Evolutionary conservation across 768 basidiomycete genomes (phyloP).

Genomic region (Jaapia argillacea): DNA sequence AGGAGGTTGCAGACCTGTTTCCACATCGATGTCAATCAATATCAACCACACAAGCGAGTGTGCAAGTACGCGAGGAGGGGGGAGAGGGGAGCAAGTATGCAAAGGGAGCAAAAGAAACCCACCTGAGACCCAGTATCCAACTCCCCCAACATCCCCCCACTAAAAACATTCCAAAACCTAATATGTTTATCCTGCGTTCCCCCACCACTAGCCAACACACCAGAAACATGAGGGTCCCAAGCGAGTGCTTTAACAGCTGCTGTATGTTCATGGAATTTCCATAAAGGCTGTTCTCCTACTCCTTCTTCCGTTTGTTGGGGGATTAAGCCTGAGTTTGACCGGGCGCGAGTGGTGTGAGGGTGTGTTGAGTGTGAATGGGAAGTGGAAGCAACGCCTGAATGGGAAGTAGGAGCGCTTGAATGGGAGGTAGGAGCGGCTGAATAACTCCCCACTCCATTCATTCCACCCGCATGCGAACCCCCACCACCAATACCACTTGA

Average conservation of each 20-base stretch:
- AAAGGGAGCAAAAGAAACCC: constrained; percentile 10
- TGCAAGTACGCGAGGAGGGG: too few relatives aligned
- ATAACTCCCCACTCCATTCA: constrained; percentile 17
- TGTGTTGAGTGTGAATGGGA: too few relatives aligned
- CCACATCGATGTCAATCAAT: not conserved
- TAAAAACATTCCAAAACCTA: constrained; percentile 91
- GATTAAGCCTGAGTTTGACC: too few relatives aligned
- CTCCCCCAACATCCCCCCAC: constrained; percentile 76
- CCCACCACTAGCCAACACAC: constrained; percentile 88
- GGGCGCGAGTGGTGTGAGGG: too few relatives aligned
- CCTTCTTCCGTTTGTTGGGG: constrained; percentile 22
- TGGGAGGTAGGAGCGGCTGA: too few relatives aligned
- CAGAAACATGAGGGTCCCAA: constrained; percentile 93
- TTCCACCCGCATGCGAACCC: constrained; percentile 16
- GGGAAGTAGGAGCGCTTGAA: too few relatives aligned
- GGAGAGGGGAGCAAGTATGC: too few relatives aligned
- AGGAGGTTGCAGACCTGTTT: constrained; percentile 90
- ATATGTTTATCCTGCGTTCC: constrained; percentile 99
- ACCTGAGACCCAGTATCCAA: constrained; percentile 97
- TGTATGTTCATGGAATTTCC: constrained; percentile 93
- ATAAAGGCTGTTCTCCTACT: constrained; percentile 58
- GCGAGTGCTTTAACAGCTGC: constrained; percentile 97
- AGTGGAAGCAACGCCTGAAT: too few relatives aligned
- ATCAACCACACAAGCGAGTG: not conserved
- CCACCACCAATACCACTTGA: constrained; percentile 16